Evolutionary conservation across 345 rosid genomes (phyloP), one percentile per base, ranked within the genome.

Genomic region (Bruguiera gymnorhiza): DNA sequence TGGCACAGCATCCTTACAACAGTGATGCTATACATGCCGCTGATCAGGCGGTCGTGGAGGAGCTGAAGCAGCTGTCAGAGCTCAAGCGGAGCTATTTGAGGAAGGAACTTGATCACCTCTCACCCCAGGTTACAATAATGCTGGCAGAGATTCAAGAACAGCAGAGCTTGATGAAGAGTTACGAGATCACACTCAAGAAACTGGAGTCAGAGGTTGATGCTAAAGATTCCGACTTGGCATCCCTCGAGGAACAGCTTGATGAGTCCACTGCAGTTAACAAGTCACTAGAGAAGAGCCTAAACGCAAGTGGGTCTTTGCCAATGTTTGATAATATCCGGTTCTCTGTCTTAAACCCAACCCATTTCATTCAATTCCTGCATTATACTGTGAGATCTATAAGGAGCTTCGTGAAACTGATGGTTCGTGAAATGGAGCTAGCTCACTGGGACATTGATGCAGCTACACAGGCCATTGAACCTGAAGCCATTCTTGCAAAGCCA

Each of bases 121-220:
- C 97, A 0, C 97, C 97, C 0, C 97, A 92, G 18, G 96, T 95
- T 8, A 88, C 99, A 8, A 43, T 87, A 59, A 88, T 95, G 93
- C 79, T 95, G 0, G 96, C 99, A 1, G 97, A 95, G 87, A 85
- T 95, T 73, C 99, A 89, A 15, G 99, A 95, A 63, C 99, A 95
- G 65, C 99, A 95, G 86, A 83, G 96, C 67, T 73, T 95, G 75
- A 87, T 92, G 88, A 88, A 79, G 78, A 95, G 96, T 11, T 95
- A 84, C 66, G 97, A 84, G 79, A 88, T 95, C 73, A 86, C 89
- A 0, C 81, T 87, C 59, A 92, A 82, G 85, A 95, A 92, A 66
- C 69, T 95, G 43, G 96, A 92, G 51, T 62, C 80, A 0, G 89
- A 87, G 36, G 74, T 57, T 53, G 83, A 74, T 5, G 70, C 32